Evolutionary conservation across 1,284 basidiomycete species (phyloP), one percentile per base, ranked within the genome.

Genomic region (Irpex sp.): DNA sequence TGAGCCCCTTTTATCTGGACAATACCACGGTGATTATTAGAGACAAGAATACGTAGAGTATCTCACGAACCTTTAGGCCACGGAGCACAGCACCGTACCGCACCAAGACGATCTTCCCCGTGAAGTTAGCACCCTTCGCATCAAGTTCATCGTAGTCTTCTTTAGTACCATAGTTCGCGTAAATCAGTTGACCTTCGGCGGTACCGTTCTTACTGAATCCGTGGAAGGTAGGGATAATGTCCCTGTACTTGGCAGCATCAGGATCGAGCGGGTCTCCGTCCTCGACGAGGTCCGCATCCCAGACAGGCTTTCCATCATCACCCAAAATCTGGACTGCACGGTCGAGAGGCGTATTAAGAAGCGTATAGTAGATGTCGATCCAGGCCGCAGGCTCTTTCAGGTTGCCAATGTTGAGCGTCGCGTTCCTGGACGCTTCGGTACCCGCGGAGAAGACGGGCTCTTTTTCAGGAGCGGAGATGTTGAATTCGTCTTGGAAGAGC

Each of bases 61-160:
- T n/a, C n/a, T n/a, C n/a, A 62, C 68, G 28, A 57, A 87, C 88
- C 78, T 90, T 90, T 28, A 98, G 79, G 14, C 96, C 96, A 65
- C 96, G 88, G 80, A 93, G 93, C 61, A 84, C 77, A 23, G 57
- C 73, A 33, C 94, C 95, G 70, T 97, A 97, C 59, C 93, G 88
- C 58, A 84, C 83, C 12, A 98, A 78, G n/a, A 88, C 89, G 61
- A 98, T 87, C 69, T 90, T 91, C 59, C 88, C 93, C 0, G 81
- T 87, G 60, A 96, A 78, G 68, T 94, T 81, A 54, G 87, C 80
- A 5, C 93, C 93, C 68, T 77, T 71, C 9, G 67, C 68, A 12
- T 74, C 62, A 5, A 77, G 65, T 8, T 64, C 67, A 56, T 75
- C 73, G 61, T 74, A 76, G 56, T 77, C 83, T 67, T 86, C 82